phyloP scores from a whole-genome alignment of 1,139 yeast species.

The Yamadazyma kanchanaburiensis region DNA sequence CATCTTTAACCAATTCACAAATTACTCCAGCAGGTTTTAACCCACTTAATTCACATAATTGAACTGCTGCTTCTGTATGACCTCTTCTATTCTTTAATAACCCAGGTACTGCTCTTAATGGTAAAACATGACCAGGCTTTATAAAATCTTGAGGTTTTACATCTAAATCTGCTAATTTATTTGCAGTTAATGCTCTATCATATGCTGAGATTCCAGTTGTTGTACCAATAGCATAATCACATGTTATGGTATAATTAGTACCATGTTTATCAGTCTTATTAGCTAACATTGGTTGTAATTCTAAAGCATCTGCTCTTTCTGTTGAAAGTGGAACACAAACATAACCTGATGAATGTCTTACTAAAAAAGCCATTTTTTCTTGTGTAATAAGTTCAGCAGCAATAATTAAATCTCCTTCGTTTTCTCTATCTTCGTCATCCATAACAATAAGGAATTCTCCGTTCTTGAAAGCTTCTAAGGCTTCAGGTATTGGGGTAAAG shows the following conservation, averaged over 20 bases:
- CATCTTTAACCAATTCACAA: conserved; percentile 90
- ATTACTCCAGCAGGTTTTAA: conserved; percentile 87
- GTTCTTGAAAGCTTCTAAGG: conserved; percentile 72
- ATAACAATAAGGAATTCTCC: conserved; percentile 92
- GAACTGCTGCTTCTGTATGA: conserved; percentile 98
- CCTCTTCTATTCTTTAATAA: conserved; percentile 82
- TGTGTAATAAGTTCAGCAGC: conserved; percentile 83
- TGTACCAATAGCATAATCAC: conserved; percentile 80
- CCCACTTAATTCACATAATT: conserved; percentile 74
- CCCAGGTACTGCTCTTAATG: conserved; percentile 87
- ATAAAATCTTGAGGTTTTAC: conserved; percentile 64
- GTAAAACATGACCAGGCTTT: conserved; percentile 92
- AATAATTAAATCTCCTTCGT: conserved; percentile 94
- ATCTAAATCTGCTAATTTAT: conserved; percentile 60
- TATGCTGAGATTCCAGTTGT: conserved; percentile 98
- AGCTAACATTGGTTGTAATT: conserved; percentile 75
- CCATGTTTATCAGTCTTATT: conserved; percentile 81
- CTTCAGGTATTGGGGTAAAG: conserved; percentile 66
- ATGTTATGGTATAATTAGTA: conserved; percentile 93
- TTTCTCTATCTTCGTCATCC: conserved; percentile 95
- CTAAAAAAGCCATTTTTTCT: conserved; percentile 91
- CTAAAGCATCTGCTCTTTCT: conserved; percentile 73
- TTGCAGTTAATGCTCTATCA: conserved; percentile 86
- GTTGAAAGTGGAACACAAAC: conserved; percentile 88
- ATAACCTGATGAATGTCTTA: conserved; percentile 85